A percentile compares a stretch with the other conserved stretches of the same genome.
Evolutionary conservation across 2,329 filamentous ascomycete species (phyloP).

Genomic region (Sporothrix curviconia): DNA sequence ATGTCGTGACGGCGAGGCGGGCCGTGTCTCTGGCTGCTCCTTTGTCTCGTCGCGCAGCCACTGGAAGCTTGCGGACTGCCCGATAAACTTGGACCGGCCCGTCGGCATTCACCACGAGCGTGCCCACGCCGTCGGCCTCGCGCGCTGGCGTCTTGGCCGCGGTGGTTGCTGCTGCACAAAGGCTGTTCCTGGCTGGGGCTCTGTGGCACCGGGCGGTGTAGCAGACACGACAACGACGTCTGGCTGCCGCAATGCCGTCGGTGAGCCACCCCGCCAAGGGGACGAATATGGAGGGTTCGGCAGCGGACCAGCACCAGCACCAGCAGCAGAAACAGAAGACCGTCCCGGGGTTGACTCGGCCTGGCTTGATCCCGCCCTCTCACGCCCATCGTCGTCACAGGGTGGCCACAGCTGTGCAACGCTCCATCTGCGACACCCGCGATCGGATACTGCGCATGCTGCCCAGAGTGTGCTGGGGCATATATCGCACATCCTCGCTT

Average conservation of each 20-base stretch:
- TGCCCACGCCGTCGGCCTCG: conserved; percentile 1
- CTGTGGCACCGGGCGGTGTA: too few relatives aligned
- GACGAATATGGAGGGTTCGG: too few relatives aligned
- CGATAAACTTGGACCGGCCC: conserved; percentile 7
- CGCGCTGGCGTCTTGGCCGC: not conserved
- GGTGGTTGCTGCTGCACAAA: not conserved
- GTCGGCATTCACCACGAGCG: conserved; percentile 1
- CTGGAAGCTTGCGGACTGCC: conserved; percentile 7
- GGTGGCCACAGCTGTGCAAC: not conserved
- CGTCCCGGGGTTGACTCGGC: too few relatives aligned
- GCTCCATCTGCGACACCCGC: conserved; percentile 1
- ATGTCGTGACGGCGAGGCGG: not conserved
- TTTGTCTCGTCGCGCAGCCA: conserved; percentile 7
- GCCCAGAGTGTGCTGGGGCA: conserved; percentile 6
- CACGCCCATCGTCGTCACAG: not conserved
- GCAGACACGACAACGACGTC: too few relatives aligned
- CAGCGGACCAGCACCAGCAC: too few relatives aligned
- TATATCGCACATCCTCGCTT: conserved; percentile 4
- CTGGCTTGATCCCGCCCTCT: too few relatives aligned
- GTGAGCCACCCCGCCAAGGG: not conserved
- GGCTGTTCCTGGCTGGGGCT: too few relatives aligned
- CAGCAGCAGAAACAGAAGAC: too few relatives aligned
- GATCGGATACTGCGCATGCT: conserved; percentile 8
- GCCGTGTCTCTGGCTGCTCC: not conserved
- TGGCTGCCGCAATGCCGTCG: not conserved